These are phyloP conservation scores for Penicillium parvum DNA, from an alignment of 495 filamentous ascomycete species.

Conservation along the genomic window DNA sequence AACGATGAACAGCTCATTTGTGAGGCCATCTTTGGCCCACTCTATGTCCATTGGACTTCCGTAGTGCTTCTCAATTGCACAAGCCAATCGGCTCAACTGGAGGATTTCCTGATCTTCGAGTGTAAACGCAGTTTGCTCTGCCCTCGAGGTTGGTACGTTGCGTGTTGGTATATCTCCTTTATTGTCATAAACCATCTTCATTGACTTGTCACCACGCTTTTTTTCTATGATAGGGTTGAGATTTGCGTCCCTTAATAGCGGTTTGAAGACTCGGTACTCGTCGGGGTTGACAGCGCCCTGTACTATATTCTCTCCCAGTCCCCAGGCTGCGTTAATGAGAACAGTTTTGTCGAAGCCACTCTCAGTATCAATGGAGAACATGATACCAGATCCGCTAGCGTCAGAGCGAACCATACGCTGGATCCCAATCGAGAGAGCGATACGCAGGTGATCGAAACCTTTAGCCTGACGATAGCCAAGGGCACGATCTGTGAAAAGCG, in stretches of 20 bases:
- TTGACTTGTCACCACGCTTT: slow-evolving; percentile 11
- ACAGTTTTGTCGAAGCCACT: slow-evolving; percentile 33
- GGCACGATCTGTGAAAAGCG: slow-evolving; percentile 34
- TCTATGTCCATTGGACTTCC: slow-evolving; percentile 37
- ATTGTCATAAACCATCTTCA: slow-evolving; percentile 18
- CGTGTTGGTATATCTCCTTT: slow-evolving; percentile 18
- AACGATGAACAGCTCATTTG: slow-evolving; percentile 31
- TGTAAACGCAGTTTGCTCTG: slow-evolving; percentile 27
- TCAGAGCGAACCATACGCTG: slow-evolving; percentile 38
- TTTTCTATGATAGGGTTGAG: slow-evolving; percentile 13
- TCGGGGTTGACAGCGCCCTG: slow-evolving; percentile 35
- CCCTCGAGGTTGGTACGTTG: slow-evolving; percentile 35
- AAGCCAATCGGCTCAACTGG: slow-evolving; percentile 32
- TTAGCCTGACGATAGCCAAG: slow-evolving; percentile 32
- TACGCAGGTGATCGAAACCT: slow-evolving; percentile 29
- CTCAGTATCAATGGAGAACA: slow-evolving; percentile 37
- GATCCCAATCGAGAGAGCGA: slow-evolving; percentile 33
- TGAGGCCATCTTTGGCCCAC: slow-evolving; percentile 35
- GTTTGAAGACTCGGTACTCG: slow-evolving; percentile 38
- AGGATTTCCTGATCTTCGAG: slow-evolving; percentile 30
- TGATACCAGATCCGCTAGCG: slow-evolving; percentile 28
- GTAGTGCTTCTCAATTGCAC: slow-evolving; percentile 32
- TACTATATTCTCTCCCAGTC: slow-evolving; percentile 35
- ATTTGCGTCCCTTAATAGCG: not conserved
- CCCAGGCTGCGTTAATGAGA: slow-evolving; percentile 36